phyloP scores from a whole-genome alignment of 371 early-diverging fungal species.

The Mortierella sp. region DNA sequence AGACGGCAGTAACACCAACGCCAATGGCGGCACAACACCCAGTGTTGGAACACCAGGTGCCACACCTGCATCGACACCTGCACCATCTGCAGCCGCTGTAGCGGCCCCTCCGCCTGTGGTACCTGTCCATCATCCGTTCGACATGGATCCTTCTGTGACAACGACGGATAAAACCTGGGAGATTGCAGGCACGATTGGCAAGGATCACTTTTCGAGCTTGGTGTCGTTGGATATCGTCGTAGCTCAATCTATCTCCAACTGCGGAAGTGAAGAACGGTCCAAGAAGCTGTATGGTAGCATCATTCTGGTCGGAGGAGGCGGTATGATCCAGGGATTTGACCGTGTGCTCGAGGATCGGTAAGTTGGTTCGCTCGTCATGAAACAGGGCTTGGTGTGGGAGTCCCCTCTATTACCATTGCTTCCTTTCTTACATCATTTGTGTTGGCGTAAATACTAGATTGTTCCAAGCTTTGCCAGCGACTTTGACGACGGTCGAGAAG shows the following conservation, averaged over 20 bases:
- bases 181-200: slow-evolving; percentile 45
- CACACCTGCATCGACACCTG: slow-evolving; percentile 42
- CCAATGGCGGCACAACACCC: slow-evolving; percentile 11
- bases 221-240: slow-evolving; percentile 80
- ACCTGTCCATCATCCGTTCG: slow-evolving; percentile 25
- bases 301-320: slow-evolving; percentile 89
- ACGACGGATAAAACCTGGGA: slow-evolving; percentile 46
- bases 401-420: not conserved
- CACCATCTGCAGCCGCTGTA: slow-evolving; percentile 22
- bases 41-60: slow-evolving; percentile 38
- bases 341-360: slow-evolving; percentile 77
- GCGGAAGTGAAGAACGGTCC: slow-evolving; percentile 77
- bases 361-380: slow-evolving; percentile 6
- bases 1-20: slow-evolving; percentile 15
- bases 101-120: slow-evolving; percentile 10
- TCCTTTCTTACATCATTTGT: not conserved
- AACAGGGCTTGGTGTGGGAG: not conserved
- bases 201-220: slow-evolving; percentile 41
- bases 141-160: slow-evolving; percentile 47
- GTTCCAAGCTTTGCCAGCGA: slow-evolving; percentile 49
- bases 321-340: slow-evolving; percentile 76
- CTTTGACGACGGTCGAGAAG: slow-evolving; percentile 64
- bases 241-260: slow-evolving; percentile 77
- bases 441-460: slow-evolving; percentile 10
- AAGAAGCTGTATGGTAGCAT: slow-evolving; percentile 80